A percentile compares a stretch with the other conserved stretches of the same genome.
phyloP scores from a whole-genome alignment of 805 yeast genomes.

The Scheffersomyces amazonensis region DNA sequence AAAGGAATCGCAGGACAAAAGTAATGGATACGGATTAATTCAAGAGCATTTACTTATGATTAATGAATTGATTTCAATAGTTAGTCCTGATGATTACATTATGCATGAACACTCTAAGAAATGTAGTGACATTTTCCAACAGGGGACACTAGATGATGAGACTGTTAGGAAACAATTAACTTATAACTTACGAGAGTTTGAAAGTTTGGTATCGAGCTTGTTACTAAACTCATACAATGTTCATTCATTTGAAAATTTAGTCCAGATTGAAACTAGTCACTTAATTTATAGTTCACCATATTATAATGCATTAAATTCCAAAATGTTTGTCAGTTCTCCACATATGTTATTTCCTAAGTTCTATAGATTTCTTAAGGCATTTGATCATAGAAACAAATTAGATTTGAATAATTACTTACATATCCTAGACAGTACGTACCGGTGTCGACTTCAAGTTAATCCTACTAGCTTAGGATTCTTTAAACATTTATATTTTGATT shows the following conservation, averaged over 20 bases:
- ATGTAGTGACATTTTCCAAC: neutral
- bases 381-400: neutral
- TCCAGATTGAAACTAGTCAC: neutral
- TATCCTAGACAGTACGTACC: too few relatives aligned
- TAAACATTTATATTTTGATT: too few relatives aligned
- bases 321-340: slow-evolving; percentile 9
- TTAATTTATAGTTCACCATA: neutral
- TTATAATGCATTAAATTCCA: neutral
- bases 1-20: too few relatives aligned
- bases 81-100: neutral
- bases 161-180: neutral
- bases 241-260: neutral
- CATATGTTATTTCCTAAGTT: slow-evolving; percentile 22
- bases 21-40: too few relatives aligned
- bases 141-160: neutral
- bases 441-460: too few relatives aligned
- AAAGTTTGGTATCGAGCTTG: neutral
- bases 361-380: slow-evolving; percentile 10
- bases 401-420: neutral
- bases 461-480: too few relatives aligned
- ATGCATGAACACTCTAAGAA: neutral
- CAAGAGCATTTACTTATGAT: neutral
- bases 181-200: neutral
- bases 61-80: neutral
- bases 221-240: neutral